Conservation (phyloP, 75 land plant species). For the Cryptomeria japonica region DNA sequence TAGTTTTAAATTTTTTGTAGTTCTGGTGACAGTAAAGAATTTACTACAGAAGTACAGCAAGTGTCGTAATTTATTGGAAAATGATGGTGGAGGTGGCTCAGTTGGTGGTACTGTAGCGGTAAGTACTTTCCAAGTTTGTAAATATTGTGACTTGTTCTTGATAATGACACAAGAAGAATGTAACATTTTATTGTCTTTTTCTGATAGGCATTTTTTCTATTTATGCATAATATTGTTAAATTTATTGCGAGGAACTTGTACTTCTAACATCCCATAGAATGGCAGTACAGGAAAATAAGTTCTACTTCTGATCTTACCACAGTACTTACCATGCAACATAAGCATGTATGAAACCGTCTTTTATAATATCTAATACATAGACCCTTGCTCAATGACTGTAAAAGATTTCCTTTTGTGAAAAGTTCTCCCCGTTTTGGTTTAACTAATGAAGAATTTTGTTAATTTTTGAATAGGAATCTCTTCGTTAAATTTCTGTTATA, state of each 20-base stretch:
- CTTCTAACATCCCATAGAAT: not conserved
- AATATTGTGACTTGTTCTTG: not conserved
- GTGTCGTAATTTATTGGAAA: conserved; percentile 86
- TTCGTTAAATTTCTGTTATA: not conserved
- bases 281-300: not conserved
- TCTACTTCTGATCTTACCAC: not conserved
- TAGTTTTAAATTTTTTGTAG: conserved; percentile 35
- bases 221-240: not conserved
- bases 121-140: conserved; percentile 12
- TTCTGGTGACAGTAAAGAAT: conserved; percentile 74
- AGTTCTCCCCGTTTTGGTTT: not conserved
- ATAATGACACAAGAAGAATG: not conserved
- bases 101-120: conserved; percentile 81
- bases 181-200: not conserved
- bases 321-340: not conserved
- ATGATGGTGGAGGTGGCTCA: conserved; percentile 94
- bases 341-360: not conserved
- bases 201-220: not conserved
- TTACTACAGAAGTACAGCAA: conserved; percentile 86
- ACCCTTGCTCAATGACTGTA: not conserved
- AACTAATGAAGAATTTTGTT: not conserved
- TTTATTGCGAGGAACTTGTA: not conserved
- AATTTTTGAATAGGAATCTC: not conserved
- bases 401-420: not conserved
- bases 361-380: not conserved